Base-by-base conservation (phyloP, 2,329 filamentous ascomycete genomes). In the Nigrograna mackinnonii region DNA sequence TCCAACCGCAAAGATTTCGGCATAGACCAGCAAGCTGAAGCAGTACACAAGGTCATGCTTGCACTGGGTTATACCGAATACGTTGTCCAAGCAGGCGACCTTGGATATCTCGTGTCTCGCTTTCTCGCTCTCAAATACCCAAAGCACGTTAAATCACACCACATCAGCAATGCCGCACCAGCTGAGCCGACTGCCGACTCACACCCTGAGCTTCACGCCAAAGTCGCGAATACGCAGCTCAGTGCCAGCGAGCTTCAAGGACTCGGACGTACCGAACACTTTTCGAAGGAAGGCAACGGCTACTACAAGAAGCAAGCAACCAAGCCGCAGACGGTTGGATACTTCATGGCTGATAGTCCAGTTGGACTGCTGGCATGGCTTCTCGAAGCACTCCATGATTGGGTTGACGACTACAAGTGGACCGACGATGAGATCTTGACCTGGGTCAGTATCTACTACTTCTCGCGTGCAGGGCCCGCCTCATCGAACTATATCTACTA, bases 341-440 rank as follows among this genome's bases (percentile, higher is more conserved):
- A 87, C 56, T 80, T 73, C 0, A 70, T 91, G 3, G 74, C 79
- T 1, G 86, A 91, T 61, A 83, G 78, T 9, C 87, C 87, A 0
- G 77, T 87, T 0, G 85, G 77, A 0, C 68, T 89, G 4, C 72
- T 91, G 2, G 80, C 85, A 0, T 91, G 87, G 87, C 81, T 91
- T 19, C 86, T 86, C 52, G 88, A 91, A 66, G 91, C 91, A 58
- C 69, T 91, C 19, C 82, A 84, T 57, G 83, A 86, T 56, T 91
- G 87, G 87, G 82, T 82, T 0, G 31, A 33, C 18, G 31, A 17
- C 9, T 33, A 89, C 53, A 71, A 78, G 0, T 90, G 85, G 85
- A 84, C 79, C 0, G 82, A 87, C 47, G 85, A 89, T 43, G 85
- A 90, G 66, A 76, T 90, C 12, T 68, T 87, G 22, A 86, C 82